Conservation (phyloP, 2,329 filamentous ascomycete genomes). For the Alternaria triticina region DNA sequence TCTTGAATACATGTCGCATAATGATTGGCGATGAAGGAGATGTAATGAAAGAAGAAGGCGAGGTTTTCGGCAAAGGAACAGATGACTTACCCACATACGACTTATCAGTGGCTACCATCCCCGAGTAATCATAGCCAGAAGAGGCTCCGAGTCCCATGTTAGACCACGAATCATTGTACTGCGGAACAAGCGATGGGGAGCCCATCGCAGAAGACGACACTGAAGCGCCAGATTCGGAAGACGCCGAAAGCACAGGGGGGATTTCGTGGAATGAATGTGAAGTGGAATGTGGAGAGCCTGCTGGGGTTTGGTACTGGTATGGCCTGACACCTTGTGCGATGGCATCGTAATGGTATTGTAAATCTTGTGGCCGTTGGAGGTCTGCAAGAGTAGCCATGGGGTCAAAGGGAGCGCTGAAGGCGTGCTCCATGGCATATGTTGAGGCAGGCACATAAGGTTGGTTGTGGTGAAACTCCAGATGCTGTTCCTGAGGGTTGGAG, state of each 20-base stretch:
- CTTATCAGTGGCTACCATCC: constrained; percentile 55
- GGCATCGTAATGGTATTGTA: constrained; percentile 45
- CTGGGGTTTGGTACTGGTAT: constrained; percentile 46
- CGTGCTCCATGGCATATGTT: constrained; percentile 39
- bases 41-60: constrained; percentile 24
- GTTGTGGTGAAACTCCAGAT: constrained; percentile 38
- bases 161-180: constrained; percentile 66
- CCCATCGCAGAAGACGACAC: constrained; percentile 58
- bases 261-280: constrained; percentile 56
- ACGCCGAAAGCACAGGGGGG: constrained; percentile 55
- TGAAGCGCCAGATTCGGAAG: constrained; percentile 60
- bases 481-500: constrained; percentile 40
- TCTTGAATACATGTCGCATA: constrained; percentile 37
- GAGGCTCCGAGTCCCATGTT: constrained; percentile 65
- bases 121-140: constrained; percentile 63
- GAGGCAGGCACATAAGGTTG: constrained; percentile 39
- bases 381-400: constrained; percentile 44
- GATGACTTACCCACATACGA: constrained; percentile 58
- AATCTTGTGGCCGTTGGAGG: constrained; percentile 41
- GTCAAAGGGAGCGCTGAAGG: constrained; percentile 48
- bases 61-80: constrained; percentile 43
- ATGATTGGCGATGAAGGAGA: constrained; percentile 20
- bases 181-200: constrained; percentile 63
- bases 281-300: constrained; percentile 53
- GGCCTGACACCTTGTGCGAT: constrained; percentile 47